Conservation (phyloP, 1,284 basidiomycete genomes). For the Cryptococcus sp. region DNA sequence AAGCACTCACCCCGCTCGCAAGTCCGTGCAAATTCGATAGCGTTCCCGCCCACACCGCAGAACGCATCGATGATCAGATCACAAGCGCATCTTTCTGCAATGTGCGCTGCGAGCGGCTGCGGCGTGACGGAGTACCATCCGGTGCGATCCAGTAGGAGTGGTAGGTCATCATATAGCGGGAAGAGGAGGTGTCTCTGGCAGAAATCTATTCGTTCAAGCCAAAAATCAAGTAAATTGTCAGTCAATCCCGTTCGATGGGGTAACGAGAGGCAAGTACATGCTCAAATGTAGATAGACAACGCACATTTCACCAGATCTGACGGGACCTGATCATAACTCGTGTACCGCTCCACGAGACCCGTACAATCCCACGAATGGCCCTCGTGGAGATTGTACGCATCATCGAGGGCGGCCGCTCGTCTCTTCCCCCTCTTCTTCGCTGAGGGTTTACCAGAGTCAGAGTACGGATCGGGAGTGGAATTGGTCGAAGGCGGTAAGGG, state of each 20-base stretch:
- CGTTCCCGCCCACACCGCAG: conserved; percentile 96
- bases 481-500: background rate
- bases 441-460: background rate
- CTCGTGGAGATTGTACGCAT: conserved; percentile 16
- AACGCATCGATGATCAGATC: conserved; percentile 76
- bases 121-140: conserved; percentile 99
- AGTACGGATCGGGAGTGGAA: background rate
- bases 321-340: conserved; percentile 66
- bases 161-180: conserved; percentile 68
- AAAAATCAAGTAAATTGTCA: background rate
- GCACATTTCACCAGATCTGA: conserved; percentile 76
- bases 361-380: conserved; percentile 62
- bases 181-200: conserved; percentile 78
- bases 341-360: conserved; percentile 70
- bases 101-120: conserved; percentile 84
- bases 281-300: conserved; percentile 35
- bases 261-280: background rate
- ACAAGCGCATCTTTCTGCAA: conserved; percentile 86
- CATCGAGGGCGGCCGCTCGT: conserved; percentile 8
- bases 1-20: conserved; percentile 74
- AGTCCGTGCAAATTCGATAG: conserved; percentile 94
- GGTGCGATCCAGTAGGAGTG: conserved; percentile 60
- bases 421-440: conserved; percentile 14
- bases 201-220: conserved; percentile 64
- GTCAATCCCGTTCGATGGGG: conserved; percentile 2